Evolutionary conservation across 495 filamentous ascomycete species (phyloP).

Genomic region (Evansstolkia leycettana): DNA sequence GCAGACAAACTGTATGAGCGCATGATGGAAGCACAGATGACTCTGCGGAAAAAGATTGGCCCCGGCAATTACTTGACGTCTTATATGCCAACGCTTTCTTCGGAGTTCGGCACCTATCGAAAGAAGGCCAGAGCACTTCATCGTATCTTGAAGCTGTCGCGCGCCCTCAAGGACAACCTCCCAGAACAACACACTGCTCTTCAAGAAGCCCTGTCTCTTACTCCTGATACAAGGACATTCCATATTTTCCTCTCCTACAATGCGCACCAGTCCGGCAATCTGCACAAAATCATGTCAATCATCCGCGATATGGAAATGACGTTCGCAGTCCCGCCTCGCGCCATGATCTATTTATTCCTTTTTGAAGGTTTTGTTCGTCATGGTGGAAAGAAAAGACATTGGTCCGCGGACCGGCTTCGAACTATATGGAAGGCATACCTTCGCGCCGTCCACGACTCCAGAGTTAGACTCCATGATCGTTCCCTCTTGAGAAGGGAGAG

Average conservation of each 20-base stretch:
- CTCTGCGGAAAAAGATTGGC: conserved; percentile 10
- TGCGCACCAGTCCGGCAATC: conserved; percentile 22
- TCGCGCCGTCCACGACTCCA: conserved; percentile 41
- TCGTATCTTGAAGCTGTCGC: conserved; percentile 23
- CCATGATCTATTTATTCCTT: conserved; percentile 36
- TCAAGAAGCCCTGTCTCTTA: conserved; percentile 24
- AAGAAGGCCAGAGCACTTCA: conserved; percentile 18
- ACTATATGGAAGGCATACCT: conserved; percentile 29
- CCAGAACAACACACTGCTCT: conserved; percentile 22
- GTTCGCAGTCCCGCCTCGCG: conserved; percentile 25
- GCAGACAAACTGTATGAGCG: conserved; percentile 70
- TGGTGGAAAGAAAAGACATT: conserved; percentile 51
- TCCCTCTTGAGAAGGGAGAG: conserved; percentile 6
- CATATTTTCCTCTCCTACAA: conserved; percentile 28
- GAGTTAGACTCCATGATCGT: conserved; percentile 31
- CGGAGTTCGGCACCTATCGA: conserved; percentile 21
- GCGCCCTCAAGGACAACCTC: conserved; percentile 13
- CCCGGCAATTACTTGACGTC: conserved; percentile 5
- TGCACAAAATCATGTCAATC: conserved; percentile 22
- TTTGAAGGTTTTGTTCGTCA: conserved; percentile 66
- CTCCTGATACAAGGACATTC: conserved; percentile 35
- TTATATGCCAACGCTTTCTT: conserved; percentile 10
- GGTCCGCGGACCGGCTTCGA: conserved; percentile 49
- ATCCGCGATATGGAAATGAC: conserved; percentile 29
- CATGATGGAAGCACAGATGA: conserved; percentile 48